Conservation (phyloP, 371 early-diverging fungal genomes). For the Modicella reniformis region DNA sequence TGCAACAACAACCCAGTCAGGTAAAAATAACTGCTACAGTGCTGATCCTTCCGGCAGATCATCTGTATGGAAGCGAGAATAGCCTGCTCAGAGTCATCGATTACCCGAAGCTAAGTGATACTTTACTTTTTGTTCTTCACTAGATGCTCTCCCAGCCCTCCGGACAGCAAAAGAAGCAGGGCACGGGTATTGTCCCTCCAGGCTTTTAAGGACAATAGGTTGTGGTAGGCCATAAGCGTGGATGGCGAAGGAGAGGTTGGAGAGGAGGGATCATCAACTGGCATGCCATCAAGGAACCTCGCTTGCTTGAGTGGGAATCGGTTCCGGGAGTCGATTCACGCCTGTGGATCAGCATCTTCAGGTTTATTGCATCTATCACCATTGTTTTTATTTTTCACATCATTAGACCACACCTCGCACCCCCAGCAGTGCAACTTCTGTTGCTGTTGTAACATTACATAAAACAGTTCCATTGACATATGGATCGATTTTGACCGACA, state of each 20-base stretch:
- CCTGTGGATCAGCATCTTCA: neutral
- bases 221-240: too few relatives aligned
- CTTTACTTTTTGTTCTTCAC: neutral
- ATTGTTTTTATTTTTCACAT: neutral
- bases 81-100: too few relatives aligned
- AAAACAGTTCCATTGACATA: too few relatives aligned
- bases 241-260: neutral
- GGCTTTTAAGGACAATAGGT: too few relatives aligned
- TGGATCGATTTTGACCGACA: too few relatives aligned
- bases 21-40: constrained; percentile 11
- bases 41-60: neutral
- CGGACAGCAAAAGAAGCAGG: constrained; percentile 44
- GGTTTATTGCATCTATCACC: neutral
- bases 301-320: neutral
- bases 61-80: too few relatives aligned
- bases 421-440: too few relatives aligned
- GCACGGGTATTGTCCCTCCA: constrained; percentile 45
- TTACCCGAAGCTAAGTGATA: neutral
- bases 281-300: neutral
- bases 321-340: neutral
- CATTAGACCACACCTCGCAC: too few relatives aligned
- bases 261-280: neutral
- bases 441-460: too few relatives aligned
- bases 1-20: constrained; percentile 65
- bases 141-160: constrained; percentile 50